Conservation (phyloP, 208 protist species). For the Trypanosoma cruzi region DNA sequence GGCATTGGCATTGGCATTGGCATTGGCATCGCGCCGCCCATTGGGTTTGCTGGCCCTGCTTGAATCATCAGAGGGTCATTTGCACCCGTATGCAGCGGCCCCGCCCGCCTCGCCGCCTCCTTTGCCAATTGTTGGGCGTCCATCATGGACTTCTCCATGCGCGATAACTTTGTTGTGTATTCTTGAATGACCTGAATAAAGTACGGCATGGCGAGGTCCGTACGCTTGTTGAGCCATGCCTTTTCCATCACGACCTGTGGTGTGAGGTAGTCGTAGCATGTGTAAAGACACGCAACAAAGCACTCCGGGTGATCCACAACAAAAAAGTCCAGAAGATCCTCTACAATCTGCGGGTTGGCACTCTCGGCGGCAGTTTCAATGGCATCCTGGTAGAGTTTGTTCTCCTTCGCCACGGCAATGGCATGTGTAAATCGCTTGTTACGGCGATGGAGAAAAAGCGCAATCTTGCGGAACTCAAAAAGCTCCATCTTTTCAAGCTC, state of each 20-base stretch:
- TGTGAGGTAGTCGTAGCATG: constrained; percentile 97
- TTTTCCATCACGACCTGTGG: constrained; percentile 98
- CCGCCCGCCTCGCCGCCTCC: constrained; percentile 71
- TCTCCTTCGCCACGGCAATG: constrained; percentile 97
- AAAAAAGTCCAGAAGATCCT: constrained; percentile 98
- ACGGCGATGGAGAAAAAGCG: constrained; percentile 96
- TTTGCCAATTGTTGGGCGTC: constrained; percentile 87
- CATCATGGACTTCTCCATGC: constrained; percentile 79
- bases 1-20: constrained; percentile 22
- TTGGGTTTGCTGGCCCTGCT: constrained; percentile 35
- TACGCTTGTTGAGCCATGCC: constrained; percentile 97
- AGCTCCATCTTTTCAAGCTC: constrained; percentile 97
- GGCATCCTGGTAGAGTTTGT: constrained; percentile 98
- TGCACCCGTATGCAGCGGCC: constrained; percentile 38
- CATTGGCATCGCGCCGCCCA: constrained; percentile 38
- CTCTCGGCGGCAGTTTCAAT: constrained; percentile 98
- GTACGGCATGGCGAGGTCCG: constrained; percentile 99
- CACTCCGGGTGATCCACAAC: constrained; percentile 95
- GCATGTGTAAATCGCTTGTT: constrained; percentile 93
- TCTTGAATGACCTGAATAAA: constrained; percentile 97
- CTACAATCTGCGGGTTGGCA: constrained; percentile 88
- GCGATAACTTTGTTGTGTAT: constrained; percentile 89
- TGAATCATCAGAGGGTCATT: constrained; percentile 77
- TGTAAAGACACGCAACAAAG: constrained; percentile 97
- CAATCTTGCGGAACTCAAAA: constrained; percentile 99